Conservation (phyloP, 148 eudicot species). For the Pharnaceum exiguum region DNA sequence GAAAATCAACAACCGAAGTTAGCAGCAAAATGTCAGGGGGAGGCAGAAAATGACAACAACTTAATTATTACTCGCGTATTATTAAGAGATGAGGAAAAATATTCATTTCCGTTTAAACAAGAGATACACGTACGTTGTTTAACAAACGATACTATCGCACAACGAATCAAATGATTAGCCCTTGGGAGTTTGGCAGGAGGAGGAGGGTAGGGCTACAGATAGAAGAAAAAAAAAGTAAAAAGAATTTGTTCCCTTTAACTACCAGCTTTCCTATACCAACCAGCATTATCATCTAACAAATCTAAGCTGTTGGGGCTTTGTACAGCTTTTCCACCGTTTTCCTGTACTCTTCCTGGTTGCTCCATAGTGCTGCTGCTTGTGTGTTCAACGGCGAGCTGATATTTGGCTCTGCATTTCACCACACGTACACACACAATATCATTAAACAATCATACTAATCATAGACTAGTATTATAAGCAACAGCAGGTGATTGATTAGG, state of each 20-base stretch:
- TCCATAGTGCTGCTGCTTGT: conserved; percentile 94
- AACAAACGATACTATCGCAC: no score
- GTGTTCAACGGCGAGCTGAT: conserved; percentile 87
- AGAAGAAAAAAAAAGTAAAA: neutral
- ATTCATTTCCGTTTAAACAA: no score
- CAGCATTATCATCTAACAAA: neutral
- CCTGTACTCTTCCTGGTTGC: conserved; percentile 88
- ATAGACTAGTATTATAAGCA: no score
- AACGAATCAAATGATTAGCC: no score
- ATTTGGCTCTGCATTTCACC: conserved; percentile 37
- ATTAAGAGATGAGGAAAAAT: no score
- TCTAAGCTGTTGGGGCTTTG: conserved; percentile 44
- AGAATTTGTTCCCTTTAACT: neutral
- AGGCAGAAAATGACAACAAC: no score
- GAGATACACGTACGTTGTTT: no score
- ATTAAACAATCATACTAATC: neutral
- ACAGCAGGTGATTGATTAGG: neutral
- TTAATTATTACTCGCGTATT: no score
- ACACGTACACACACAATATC: neutral
- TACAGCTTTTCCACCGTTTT: conserved; percentile 86
- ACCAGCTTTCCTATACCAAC: conserved; percentile 5
- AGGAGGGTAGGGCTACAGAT: neutral
- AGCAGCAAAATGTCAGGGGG: no score
- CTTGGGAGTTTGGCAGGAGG: neutral
- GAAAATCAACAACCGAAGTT: no score